Base-by-base conservation (phyloP, 805 yeast genomes). In the Ogataea kodamae region DNA sequence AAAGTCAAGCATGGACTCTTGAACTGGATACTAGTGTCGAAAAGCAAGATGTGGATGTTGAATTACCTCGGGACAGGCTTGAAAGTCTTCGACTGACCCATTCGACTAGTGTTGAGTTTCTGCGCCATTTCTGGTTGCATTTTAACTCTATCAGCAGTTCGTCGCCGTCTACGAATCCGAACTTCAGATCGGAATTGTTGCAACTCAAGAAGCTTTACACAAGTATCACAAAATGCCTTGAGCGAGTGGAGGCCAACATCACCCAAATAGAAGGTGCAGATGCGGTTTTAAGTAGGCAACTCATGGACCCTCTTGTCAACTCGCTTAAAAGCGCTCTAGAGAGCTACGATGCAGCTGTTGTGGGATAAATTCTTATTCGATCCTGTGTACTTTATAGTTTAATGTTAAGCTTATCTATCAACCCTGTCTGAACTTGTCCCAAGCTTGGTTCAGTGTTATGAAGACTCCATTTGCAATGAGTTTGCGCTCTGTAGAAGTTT, bases 381-480 rank as follows among this genome's bases (percentile, higher is more conserved):
- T n/a, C n/a, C n/a, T 13, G 7, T 25, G 8, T 15, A 25, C 17
- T 14, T 8, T 25, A 11, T 35, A 25, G 7, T 18, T 18, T 7
- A 7, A 18, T 18, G 21, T 18, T 9, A 12, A 18, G 18, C 29
- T 18, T 32, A 28, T 38, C 11, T 33, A 25, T 32, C 5, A 18
- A 12, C 25, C 32, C 15, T 55, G 62, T 50, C 81, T 83, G 57
- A 87, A 88, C 13, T 57, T 61, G 46, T 86, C 97, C 97, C 99
- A 92, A 2, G 97, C 88, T 46, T 77, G 73, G 57, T 88, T 90
- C 42, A 92, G 64, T 0, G 78, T 69, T 23, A 88, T 82, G 54
- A 92, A 92, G 0, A 90, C 90, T 15, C 77, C 78, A 48, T 89
- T 90, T 10, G 97, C 92, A 28, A 90, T 68, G 80, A 90, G 73